A percentile compares a stretch with the other conserved stretches of the same genome.
These are phyloP conservation scores for Rutstroemia sp. DNA, from an alignment of 2,329 filamentous ascomycete genomes.

Conservation along the genomic window DNA sequence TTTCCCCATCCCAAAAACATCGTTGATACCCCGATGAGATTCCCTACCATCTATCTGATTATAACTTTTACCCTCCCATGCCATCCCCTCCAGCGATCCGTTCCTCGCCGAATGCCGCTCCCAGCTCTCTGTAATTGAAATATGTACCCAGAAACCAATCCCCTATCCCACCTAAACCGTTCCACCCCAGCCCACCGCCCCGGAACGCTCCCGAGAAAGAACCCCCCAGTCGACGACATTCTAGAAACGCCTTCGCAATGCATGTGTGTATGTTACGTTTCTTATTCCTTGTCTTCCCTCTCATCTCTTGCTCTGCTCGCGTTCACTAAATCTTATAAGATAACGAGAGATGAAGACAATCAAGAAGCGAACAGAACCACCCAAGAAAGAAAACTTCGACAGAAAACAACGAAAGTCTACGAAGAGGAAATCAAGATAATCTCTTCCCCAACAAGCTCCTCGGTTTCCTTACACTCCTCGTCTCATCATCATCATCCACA, in stretches of 20 bases:
- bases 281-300: not conserved
- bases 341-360: not conserved
- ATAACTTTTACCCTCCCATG: too few relatives aligned
- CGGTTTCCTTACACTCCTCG: constrained; percentile 25
- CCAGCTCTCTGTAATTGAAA: too few relatives aligned
- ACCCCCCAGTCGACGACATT: too few relatives aligned
- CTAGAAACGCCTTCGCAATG: not conserved
- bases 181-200: too few relatives aligned
- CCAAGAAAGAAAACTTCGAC: not conserved
- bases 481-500: constrained; percentile 15
- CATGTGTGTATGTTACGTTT: not conserved
- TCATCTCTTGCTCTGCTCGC: not conserved
- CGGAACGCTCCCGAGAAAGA: too few relatives aligned
- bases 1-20: too few relatives aligned
- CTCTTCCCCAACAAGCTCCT: constrained; percentile 29
- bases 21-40: too few relatives aligned
- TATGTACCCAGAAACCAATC: too few relatives aligned
- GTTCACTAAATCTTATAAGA: not conserved
- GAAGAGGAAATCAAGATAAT: constrained; percentile 14
- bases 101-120: too few relatives aligned
- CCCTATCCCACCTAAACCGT: too few relatives aligned
- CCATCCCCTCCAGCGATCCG: too few relatives aligned
- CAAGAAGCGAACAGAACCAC: not conserved
- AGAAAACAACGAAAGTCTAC: constrained; percentile 4
- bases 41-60: too few relatives aligned